phyloP scores from a whole-genome alignment of 805 yeast species.

The baker's yeast (Saccharomyces cerevisiae) region DNA sequence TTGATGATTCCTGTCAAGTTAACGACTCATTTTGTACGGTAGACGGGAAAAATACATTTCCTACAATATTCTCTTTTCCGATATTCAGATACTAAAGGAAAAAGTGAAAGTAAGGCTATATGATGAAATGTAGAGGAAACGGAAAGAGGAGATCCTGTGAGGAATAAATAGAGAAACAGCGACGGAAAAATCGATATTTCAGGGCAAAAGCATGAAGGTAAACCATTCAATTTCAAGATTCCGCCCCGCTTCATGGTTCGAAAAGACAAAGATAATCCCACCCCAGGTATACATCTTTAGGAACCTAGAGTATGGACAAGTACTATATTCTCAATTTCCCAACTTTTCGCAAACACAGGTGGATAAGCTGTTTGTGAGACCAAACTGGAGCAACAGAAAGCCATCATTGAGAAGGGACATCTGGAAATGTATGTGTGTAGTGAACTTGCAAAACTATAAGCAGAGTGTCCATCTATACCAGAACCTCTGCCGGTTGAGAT shows the following conservation, averaged over 20 bases:
- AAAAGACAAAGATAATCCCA: slow-evolving; percentile 48
- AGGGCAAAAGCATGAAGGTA: background rate
- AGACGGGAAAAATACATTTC: background rate
- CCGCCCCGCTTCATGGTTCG: slow-evolving; percentile 52
- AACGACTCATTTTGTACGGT: background rate
- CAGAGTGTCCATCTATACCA: slow-evolving; percentile 65
- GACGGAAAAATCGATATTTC: background rate
- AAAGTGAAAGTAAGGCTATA: background rate
- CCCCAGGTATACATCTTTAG: slow-evolving; percentile 81
- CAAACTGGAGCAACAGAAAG: slow-evolving; percentile 82
- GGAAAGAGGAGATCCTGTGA: background rate
- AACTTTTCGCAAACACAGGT: slow-evolving; percentile 43
- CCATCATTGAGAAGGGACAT: slow-evolving; percentile 77
- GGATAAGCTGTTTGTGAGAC: slow-evolving; percentile 53
- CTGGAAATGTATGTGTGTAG: slow-evolving; percentile 88
- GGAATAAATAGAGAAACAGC: slow-evolving; percentile 3
- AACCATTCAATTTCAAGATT: slow-evolving; percentile 31
- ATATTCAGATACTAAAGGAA: background rate
- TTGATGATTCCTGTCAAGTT: background rate
- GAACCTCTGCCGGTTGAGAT: slow-evolving; percentile 64
- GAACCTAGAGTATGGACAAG: slow-evolving; percentile 84
- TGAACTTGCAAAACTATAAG: slow-evolving; percentile 51
- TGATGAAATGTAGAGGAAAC: background rate
- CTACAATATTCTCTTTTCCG: background rate
- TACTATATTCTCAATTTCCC: slow-evolving; percentile 79